Evolutionary conservation across 495 filamentous ascomycete species (phyloP).

Genomic region (Astrothelium macrocarpum): DNA sequence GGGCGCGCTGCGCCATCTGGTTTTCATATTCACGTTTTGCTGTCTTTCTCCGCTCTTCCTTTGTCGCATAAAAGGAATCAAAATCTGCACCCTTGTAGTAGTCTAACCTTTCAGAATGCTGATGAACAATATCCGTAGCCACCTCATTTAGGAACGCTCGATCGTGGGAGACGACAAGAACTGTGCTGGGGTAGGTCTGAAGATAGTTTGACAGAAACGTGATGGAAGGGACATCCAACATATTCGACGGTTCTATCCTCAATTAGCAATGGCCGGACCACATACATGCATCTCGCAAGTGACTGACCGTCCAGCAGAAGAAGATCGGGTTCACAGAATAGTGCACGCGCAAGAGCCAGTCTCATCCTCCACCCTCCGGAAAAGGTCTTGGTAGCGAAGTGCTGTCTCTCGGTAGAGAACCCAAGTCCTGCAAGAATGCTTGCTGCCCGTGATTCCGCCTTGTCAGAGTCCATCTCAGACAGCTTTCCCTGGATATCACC

Average conservation of each 20-base stretch:
- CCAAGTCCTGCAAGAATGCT: constrained; percentile 94
- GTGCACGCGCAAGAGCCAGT: constrained; percentile 82
- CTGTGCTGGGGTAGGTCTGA: constrained; percentile 83
- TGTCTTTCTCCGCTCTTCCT: constrained; percentile 92
- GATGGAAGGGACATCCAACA: constrained; percentile 99
- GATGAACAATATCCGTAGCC: constrained; percentile 98
- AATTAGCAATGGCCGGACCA: constrained; percentile 20
- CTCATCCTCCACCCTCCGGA: constrained; percentile 99
- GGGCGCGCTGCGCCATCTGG: constrained; percentile 86
- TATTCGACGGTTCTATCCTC: constrained; percentile 84
- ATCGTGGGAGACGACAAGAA: constrained; percentile 97
- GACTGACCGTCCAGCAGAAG: constrained; percentile 71
- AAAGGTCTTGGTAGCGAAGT: constrained; percentile 92
- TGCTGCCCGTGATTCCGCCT: constrained; percentile 88
- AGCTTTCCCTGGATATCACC: constrained; percentile 88
- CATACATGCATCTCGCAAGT: background rate
- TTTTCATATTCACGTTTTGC: constrained; percentile 98
- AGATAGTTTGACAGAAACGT: constrained; percentile 97
- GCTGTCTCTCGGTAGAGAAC: constrained; percentile 89
- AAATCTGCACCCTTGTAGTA: constrained; percentile 99
- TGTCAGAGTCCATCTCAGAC: constrained; percentile 98
- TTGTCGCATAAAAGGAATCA: constrained; percentile 95
- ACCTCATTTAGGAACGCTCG: constrained; percentile 98
- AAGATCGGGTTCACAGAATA: constrained; percentile 97
- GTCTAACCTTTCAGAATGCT: constrained; percentile 92